Evolutionary conservation across 352 stramenopile species (phyloP).

Genomic region (Plasmopara viticola): DNA sequence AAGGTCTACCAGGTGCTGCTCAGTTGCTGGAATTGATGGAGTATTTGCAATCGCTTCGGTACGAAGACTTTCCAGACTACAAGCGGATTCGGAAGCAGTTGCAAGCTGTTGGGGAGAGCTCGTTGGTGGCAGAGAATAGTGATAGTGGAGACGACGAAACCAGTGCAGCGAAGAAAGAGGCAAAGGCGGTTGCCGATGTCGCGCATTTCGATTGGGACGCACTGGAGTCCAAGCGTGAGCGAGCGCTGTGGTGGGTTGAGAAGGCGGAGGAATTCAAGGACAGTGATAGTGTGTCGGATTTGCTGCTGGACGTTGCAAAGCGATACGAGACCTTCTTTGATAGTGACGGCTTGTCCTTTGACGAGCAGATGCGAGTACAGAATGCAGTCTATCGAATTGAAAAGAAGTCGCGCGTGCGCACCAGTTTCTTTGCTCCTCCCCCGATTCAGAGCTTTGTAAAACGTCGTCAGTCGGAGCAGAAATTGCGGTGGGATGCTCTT

Average conservation of each 20-base stretch:
- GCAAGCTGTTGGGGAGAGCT: slow-evolving; percentile 21
- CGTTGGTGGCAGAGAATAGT: slow-evolving; percentile 21
- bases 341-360: slow-evolving; percentile 31
- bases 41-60: slow-evolving; percentile 66
- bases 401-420: slow-evolving; percentile 35
- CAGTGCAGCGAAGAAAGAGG: slow-evolving; percentile 17
- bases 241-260: slow-evolving; percentile 47
- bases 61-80: slow-evolving; percentile 75
- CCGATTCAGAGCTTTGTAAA: slow-evolving; percentile 83
- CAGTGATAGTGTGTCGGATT: slow-evolving; percentile 41
- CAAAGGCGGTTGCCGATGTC: slow-evolving; percentile 10
- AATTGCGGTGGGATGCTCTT: slow-evolving; percentile 60
- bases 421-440: slow-evolving; percentile 48
- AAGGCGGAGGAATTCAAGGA: slow-evolving; percentile 42
- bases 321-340: slow-evolving; percentile 79
- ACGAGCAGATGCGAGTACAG: slow-evolving; percentile 59
- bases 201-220: slow-evolving; percentile 24
- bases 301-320: slow-evolving; percentile 58
- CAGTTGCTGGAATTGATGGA: slow-evolving; percentile 75
- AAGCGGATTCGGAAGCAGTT: slow-evolving; percentile 28
- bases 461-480: slow-evolving; percentile 68
- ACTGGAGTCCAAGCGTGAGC: slow-evolving; percentile 35
- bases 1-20: slow-evolving; percentile 56
- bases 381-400: slow-evolving; percentile 65
- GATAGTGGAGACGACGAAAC: slow-evolving; percentile 28